Evolutionary conservation across 1,139 yeast genomes (phyloP), one percentile per base, ranked within the genome.

Genomic region (Scheffersomyces stambukii): DNA sequence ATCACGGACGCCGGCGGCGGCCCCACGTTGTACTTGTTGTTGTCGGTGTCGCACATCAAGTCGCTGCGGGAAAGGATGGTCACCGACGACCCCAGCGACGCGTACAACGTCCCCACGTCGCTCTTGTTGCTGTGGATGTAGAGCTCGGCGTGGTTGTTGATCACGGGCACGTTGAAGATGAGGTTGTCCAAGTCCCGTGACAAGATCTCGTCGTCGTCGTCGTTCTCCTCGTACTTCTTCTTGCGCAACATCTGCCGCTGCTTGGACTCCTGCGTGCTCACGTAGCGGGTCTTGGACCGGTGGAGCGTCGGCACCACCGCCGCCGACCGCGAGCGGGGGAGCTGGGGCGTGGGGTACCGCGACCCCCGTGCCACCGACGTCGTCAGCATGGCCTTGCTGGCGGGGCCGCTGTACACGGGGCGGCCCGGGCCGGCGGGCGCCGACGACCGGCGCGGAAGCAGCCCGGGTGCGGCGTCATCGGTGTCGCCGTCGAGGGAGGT

Each of bases 121-220:
- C 9, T 13, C 16, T 11, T 23, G 19, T 23, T 23, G 18, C 8
- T 21, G 22, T 21, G 16, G 11, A 30, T 27, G 22, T 56, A 65
- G 21, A 64, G 37, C 29, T 62, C 66, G 28, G 57, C 55, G 32
- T 58, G 60, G 40, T 54, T 60, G 35, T 57, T 56, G 19, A 67
- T 59, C 8, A 67, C 58, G 1, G 74, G 74, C 10, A 68, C 73
- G 36, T 68, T 68, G 40, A 66, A 67, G 5, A 65, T 62, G 25
- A 64, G 48, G 23, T 31, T 27, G 32, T 63, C 66, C 32, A 62
- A 45, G 36, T 64, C 70, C 38, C 58, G 57, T 10, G 57, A 46
- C 22, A 63, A 41, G 12, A 65, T 57, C 28, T 62, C 69, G 31
- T 64, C 71, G 33, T 67, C 73, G 36, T 57, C 55, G 30, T 64